Evolutionary conservation across 768 basidiomycete genomes (phyloP).

Genomic region (Russula emetica): DNA sequence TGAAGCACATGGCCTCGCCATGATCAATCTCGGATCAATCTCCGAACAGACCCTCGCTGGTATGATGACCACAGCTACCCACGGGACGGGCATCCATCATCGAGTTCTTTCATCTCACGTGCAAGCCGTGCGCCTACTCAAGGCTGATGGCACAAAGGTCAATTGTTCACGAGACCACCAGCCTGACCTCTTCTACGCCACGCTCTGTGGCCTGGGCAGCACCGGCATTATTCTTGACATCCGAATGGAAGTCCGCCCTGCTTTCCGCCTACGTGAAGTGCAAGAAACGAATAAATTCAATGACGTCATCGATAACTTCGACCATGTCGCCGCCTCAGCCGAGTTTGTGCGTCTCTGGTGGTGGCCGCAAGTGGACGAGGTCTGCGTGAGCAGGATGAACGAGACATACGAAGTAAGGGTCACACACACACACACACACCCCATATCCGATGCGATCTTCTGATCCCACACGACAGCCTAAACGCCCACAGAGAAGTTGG

Average conservation of each 20-base stretch:
- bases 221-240: constrained; percentile 85
- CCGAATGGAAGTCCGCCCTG: constrained; percentile 71
- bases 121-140: constrained; percentile 65
- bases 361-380: constrained; percentile 74
- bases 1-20: constrained; percentile 63
- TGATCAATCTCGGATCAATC: constrained; percentile 92
- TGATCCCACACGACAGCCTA: constrained; percentile 40
- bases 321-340: constrained; percentile 53
- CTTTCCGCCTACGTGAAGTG: constrained; percentile 74
- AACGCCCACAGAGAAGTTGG: constrained; percentile 52
- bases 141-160: constrained; percentile 69
- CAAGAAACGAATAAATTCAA: constrained; percentile 62
- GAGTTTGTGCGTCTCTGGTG: constrained; percentile 95
- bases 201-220: constrained; percentile 84
- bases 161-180: constrained; percentile 60
- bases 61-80: constrained; percentile 89
- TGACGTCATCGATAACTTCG: constrained; percentile 53
- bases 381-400: constrained; percentile 70
- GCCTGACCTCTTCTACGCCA: constrained; percentile 79
- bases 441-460: constrained; percentile 15
- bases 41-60: constrained; percentile 95
- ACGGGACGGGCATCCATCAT: constrained; percentile 81
- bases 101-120: constrained; percentile 82
- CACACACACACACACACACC: not conserved
- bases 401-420: constrained; percentile 71